Evolutionary conservation across 2,329 filamentous ascomycete genomes (phyloP), one percentile per base, ranked within the genome.

Genomic region (Fusarium camptoceras): DNA sequence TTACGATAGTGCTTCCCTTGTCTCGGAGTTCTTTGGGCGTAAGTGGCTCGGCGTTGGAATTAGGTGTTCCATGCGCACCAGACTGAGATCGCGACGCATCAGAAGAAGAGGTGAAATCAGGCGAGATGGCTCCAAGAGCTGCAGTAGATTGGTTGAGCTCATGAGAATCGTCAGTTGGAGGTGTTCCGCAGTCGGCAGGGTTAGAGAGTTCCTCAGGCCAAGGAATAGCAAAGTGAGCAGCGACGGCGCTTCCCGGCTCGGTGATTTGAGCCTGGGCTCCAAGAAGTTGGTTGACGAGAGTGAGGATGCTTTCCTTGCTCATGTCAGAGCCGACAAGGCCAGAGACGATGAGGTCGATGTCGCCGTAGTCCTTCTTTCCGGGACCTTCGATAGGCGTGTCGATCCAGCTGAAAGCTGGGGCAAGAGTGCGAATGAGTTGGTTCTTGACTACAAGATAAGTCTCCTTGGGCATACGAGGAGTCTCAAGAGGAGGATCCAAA

Each of bases 331-430:
- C 27, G 20, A 70, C 75, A 18, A 80, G 78, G 31, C 76, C 76
- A 0, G 82, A 80, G 3, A 93, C 84, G 3, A 94, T 78, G 62
- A 94, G 83, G 78, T 96, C 93, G 39, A 97, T 81, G 70, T 96
- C 93, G 22, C 93, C 93, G 73, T 88, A 86, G 71, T 89, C 87
- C 0, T 70, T 43, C 78, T 96, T 96, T 2, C 77, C 89, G 0
- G 92, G 92, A 0, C 87, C 91, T 70, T 94, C 91, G 28, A 91
- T 86, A 0, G 92, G 89, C 0, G 86, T 83, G 1, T 83, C 85
- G 7, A 92, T 88, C 10, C 80, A 81, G 0, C 79, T 56, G 71
- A 88, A 93, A 2, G 80, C 72, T 2, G 22, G 8, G 9, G 79
- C 77, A 0, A 92, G 83, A 3, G 22, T 83, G 77, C 0, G 75